These are phyloP conservation scores for Hortiboletus rubellus DNA, from an alignment of 1,284 basidiomycete genomes.

Conservation along the genomic window DNA sequence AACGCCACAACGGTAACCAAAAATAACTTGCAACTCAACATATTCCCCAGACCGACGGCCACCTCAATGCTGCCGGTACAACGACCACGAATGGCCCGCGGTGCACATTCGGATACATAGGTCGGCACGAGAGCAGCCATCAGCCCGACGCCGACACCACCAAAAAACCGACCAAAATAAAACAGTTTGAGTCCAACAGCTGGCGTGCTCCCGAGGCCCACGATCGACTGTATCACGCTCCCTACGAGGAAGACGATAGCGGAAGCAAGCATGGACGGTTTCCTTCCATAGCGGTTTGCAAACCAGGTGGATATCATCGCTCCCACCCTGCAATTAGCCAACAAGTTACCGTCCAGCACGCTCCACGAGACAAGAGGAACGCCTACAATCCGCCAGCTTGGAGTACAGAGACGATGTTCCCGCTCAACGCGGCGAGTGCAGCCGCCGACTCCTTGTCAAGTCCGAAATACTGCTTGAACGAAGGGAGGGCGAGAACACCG, in stretches of 20 bases:
- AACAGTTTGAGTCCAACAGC: constrained; percentile 42
- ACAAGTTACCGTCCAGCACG: background rate
- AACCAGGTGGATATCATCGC: constrained; percentile 45
- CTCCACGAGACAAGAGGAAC: constrained; percentile 8
- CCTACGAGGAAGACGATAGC: constrained; percentile 57
- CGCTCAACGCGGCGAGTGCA: constrained; percentile 41
- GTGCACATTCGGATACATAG: constrained; percentile 59
- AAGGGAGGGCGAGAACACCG: constrained; percentile 46
- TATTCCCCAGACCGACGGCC: constrained; percentile 49
- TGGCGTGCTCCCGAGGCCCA: constrained; percentile 43
- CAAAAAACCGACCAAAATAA: constrained; percentile 50
- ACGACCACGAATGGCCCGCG: constrained; percentile 54
- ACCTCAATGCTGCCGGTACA: constrained; percentile 61
- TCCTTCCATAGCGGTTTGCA: constrained; percentile 46
- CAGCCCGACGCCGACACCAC: constrained; percentile 49
- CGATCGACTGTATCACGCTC: constrained; percentile 50
- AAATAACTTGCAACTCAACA: constrained; percentile 46
- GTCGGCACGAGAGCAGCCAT: constrained; percentile 56
- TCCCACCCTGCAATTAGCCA: constrained; percentile 37
- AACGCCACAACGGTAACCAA: background rate
- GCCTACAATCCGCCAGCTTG: constrained; percentile 61
- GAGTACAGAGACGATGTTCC: constrained; percentile 59
- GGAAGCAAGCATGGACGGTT: constrained; percentile 49
- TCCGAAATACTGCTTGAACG: constrained; percentile 50
- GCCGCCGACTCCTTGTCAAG: constrained; percentile 38